Evolutionary conservation across 805 yeast genomes (phyloP).

Genomic region (Torulaspora maleeae): DNA sequence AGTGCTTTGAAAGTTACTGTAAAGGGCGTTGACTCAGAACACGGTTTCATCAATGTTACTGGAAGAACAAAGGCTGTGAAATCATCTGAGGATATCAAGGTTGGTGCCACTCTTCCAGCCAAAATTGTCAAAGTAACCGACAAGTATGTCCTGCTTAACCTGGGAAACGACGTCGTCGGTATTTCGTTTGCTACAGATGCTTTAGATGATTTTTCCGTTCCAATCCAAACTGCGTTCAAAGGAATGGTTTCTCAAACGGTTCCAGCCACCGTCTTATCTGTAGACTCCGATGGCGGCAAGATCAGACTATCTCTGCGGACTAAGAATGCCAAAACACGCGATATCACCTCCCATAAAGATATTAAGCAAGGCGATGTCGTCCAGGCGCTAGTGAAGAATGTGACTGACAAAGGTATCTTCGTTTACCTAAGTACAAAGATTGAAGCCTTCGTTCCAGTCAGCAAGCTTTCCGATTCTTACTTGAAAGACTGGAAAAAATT

Average conservation of each 20-base stretch:
- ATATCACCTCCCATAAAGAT: conserved; percentile 47
- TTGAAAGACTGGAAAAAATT: conserved; percentile 84
- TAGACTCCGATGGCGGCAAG: conserved; percentile 42
- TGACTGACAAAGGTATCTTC: conserved; percentile 72
- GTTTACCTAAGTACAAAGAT: conserved; percentile 67
- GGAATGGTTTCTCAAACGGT: conserved; percentile 46
- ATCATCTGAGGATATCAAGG: conserved; percentile 45
- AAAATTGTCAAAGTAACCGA: conserved; percentile 56
- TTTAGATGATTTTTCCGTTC: conserved; percentile 56
- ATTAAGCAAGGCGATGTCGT: conserved; percentile 66
- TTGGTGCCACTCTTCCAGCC: conserved; percentile 57
- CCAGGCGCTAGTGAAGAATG: conserved; percentile 72
- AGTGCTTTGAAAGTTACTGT: conserved; percentile 59
- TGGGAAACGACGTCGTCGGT: conserved; percentile 53
- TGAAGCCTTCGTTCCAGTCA: conserved; percentile 73
- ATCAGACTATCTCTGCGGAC: conserved; percentile 63
- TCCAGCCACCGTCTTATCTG: conserved; percentile 47
- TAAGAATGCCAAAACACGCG: conserved; percentile 45
- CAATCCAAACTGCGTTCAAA: conserved; percentile 46
- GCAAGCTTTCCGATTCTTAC: conserved; percentile 75
- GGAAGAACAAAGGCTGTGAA: conserved; percentile 44
- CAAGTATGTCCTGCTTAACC: conserved; percentile 58
- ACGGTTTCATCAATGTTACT: conserved; percentile 45
- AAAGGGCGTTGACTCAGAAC: conserved; percentile 48
- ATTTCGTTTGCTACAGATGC: conserved; percentile 74